These are phyloP conservation scores for Metschnikowia rubicola DNA, from an alignment of 805 yeast species.

Conservation along the genomic window DNA sequence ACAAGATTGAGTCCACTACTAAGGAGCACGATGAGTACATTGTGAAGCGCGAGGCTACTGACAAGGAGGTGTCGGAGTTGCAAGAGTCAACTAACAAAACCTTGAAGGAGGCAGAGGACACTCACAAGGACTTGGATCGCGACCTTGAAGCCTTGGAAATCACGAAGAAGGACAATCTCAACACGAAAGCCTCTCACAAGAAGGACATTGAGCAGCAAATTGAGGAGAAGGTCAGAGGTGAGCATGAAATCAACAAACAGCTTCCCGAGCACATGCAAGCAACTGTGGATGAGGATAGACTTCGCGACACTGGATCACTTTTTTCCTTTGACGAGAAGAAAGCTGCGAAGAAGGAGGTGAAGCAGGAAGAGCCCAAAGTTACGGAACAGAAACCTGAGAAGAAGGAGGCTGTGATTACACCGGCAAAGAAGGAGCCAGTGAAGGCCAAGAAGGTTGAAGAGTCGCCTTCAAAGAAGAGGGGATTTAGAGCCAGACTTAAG, in stretches of 20 bases:
- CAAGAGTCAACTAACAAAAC: slow-evolving; percentile 24
- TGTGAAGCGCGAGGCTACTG: slow-evolving; percentile 37
- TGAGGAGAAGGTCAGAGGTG: slow-evolving; percentile 42
- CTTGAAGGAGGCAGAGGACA: slow-evolving; percentile 24
- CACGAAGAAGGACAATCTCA: slow-evolving; percentile 35
- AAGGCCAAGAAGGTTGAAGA: slow-evolving; percentile 4
- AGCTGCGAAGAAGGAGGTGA: slow-evolving; percentile 4
- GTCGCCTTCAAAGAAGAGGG: slow-evolving; percentile 9
- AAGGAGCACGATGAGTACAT: slow-evolving; percentile 31
- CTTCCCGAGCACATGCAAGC: slow-evolving; percentile 51
- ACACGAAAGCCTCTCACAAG: slow-evolving; percentile 35
- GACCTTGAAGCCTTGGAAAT: slow-evolving; percentile 41
- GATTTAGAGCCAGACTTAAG: slow-evolving; percentile 17
- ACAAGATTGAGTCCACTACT: slow-evolving; percentile 32
- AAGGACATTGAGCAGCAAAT: slow-evolving; percentile 29
- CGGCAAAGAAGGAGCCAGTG: background rate
- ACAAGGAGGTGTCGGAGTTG: slow-evolving; percentile 37
- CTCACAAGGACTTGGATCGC: slow-evolving; percentile 37
- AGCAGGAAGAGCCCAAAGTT: slow-evolving; percentile 4
- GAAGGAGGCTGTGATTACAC: background rate
- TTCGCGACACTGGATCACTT: slow-evolving; percentile 38
- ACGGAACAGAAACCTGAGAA: background rate
- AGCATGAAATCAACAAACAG: slow-evolving; percentile 44
- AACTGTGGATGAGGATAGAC: slow-evolving; percentile 32
- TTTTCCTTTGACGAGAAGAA: slow-evolving; percentile 30